phyloP scores from a whole-genome alignment of 2,329 filamentous ascomycete species.

The Mycosphaerella sp. region DNA sequence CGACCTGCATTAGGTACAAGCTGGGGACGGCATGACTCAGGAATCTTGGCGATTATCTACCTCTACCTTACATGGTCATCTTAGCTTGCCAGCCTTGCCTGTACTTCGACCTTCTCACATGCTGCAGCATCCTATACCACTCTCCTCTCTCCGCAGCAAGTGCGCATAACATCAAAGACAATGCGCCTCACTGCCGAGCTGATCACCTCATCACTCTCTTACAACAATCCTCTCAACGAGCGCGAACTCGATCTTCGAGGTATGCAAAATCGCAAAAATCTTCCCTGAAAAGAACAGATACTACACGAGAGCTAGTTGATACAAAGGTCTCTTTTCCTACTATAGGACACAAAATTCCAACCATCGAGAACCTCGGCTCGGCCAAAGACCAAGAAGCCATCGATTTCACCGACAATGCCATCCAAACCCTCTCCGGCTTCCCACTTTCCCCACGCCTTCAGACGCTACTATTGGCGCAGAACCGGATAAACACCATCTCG shows the following conservation, averaged over 20 bases:
- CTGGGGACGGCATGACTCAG: no score
- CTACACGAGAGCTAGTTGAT: slow-evolving; percentile 42
- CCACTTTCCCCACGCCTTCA: slow-evolving; percentile 81
- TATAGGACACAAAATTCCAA: slow-evolving; percentile 93
- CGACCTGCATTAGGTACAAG: no score
- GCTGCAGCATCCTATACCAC: neutral
- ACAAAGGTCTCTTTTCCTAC: slow-evolving; percentile 35
- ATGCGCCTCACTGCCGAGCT: slow-evolving; percentile 97
- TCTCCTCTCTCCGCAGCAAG: no score
- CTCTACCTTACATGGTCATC: no score
- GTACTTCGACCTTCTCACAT: no score
- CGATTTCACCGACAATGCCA: slow-evolving; percentile 98
- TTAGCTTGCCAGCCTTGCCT: no score
- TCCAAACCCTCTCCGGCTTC: slow-evolving; percentile 83
- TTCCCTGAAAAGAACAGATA: slow-evolving; percentile 86
- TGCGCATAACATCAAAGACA: slow-evolving; percentile 23
- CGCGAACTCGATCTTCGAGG: slow-evolving; percentile 98
- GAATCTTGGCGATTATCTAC: no score
- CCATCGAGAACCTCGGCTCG: slow-evolving; percentile 95
- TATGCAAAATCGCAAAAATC: slow-evolving; percentile 52
- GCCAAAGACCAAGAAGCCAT: slow-evolving; percentile 93
- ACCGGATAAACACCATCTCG: slow-evolving; percentile 79
- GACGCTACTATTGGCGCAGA: slow-evolving; percentile 82
- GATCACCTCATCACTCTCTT: slow-evolving; percentile 89
- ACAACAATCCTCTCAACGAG: slow-evolving; percentile 97